Conservation (phyloP, 805 yeast genomes). For the Lachancea lanzarotensis region DNA sequence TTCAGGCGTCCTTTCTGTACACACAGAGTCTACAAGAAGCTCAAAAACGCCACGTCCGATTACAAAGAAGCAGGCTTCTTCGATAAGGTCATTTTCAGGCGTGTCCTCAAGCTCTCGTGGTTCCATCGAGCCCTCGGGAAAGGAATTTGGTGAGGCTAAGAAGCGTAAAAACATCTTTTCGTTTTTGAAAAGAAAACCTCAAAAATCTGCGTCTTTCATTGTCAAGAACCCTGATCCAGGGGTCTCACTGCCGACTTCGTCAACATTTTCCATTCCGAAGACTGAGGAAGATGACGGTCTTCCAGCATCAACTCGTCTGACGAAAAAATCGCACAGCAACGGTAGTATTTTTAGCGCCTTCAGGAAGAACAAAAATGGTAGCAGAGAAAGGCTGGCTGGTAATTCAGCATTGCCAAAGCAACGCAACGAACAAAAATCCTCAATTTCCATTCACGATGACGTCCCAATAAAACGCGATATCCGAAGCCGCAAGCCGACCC, state of each 20-base stretch:
- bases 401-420: constrained; percentile 1
- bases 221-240: background rate
- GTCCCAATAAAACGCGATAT: constrained; percentile 6
- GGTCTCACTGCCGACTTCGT: constrained; percentile 14
- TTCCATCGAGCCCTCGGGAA: background rate
- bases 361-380: constrained; percentile 14
- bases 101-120: background rate
- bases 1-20: background rate
- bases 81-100: constrained; percentile 5
- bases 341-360: constrained; percentile 26
- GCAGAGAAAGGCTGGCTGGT: constrained; percentile 2
- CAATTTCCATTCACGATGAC: background rate
- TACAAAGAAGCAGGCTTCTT: constrained; percentile 9
- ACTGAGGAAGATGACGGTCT: constrained; percentile 7
- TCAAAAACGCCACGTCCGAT: background rate
- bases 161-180: constrained; percentile 27
- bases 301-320: constrained; percentile 17
- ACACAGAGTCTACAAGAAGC: background rate
- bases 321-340: constrained; percentile 27
- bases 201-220: constrained; percentile 6
- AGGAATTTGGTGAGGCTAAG: constrained; percentile 3
- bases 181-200: constrained; percentile 23
- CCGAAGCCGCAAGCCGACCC: constrained; percentile 25
- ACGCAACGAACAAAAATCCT: background rate
- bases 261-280: constrained; percentile 12